Base-by-base conservation (phyloP, 257 asterid species). In the Nicotiana otophora region DNA sequence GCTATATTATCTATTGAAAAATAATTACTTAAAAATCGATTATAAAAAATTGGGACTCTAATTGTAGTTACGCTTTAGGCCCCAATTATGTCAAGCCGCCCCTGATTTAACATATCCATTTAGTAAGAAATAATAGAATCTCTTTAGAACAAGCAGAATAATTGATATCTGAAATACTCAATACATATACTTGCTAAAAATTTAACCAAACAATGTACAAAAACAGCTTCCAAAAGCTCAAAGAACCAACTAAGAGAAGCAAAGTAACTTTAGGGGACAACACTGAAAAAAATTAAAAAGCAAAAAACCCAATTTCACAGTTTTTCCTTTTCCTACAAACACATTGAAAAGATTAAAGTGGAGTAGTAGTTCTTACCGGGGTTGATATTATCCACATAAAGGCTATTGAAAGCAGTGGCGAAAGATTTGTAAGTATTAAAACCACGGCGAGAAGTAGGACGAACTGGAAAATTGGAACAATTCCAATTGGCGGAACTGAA, bases 321-420 rank as follows among this genome's bases (percentile, higher is more conserved):
- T 42, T 42, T 42, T 42, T 9, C 2, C 11, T 9, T 42, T 42
- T 42, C 51, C 12, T 9, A 42, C 10, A 42, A 42, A 42, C 12
- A 28, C 55, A 26, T 39, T 28, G 60, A 31, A 55, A 42, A 54
- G 1, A 28, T 0, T 20, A 81, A 48, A 65, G 3, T 20, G 64
- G 8, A 48, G 66, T 48, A 6, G 51, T 31, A 51, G 1, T 66
- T 30, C 78, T 81, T 67, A 86, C 88, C 16, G 68, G 84, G 42
- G 46, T 78, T 34, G 79, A 78, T 91, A 74, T 91, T 84, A 65
- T 10, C 80, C 10, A 86, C 80, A 64, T 89, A 81, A 75, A 86
- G 30, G 64, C 92, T 58, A 48, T 82, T 82, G 67, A 87, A 51
- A 63, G 88, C 85, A 5, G 88, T 75, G 83, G 81, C 36, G 5